Conservation (phyloP, 768 basidiomycete genomes). For the Boletus patriciae region DNA sequence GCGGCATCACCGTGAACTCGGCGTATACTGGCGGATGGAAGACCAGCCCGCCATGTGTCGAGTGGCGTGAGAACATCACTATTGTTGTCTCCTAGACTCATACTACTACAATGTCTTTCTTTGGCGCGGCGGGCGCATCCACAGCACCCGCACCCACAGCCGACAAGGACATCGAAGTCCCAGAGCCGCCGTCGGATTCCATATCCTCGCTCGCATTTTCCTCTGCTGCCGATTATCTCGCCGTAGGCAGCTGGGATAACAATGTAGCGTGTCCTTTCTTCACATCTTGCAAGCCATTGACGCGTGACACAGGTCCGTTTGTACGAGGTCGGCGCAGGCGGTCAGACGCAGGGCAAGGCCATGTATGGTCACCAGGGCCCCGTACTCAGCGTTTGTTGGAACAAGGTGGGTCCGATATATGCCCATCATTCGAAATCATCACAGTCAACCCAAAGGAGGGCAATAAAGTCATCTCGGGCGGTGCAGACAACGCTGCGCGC, state of each 20-base stretch:
- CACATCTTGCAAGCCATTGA: slow-evolving; percentile 2
- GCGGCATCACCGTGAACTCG: slow-evolving; percentile 27
- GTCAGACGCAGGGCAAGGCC: slow-evolving; percentile 85
- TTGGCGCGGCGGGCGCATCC: slow-evolving; percentile 33
- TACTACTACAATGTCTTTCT: slow-evolving; percentile 43
- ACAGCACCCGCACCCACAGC: slow-evolving; percentile 39
- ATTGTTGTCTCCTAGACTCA: not conserved
- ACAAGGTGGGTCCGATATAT: slow-evolving; percentile 53
- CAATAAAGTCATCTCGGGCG: slow-evolving; percentile 86
- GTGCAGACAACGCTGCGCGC: slow-evolving; percentile 93
- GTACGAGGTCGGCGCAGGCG: slow-evolving; percentile 82
- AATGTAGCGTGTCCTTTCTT: slow-evolving; percentile 48
- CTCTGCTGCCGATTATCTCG: slow-evolving; percentile 81
- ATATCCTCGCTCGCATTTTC: slow-evolving; percentile 86
- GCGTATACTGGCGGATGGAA: slow-evolving; percentile 18
- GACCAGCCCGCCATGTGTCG: too few species aligned
- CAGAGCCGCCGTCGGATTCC: slow-evolving; percentile 81
- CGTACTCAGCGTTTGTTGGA: slow-evolving; percentile 87
- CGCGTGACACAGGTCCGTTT: slow-evolving; percentile 67
- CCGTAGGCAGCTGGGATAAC: slow-evolving; percentile 93
- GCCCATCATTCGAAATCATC: slow-evolving; percentile 1
- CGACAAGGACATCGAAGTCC: slow-evolving; percentile 80
- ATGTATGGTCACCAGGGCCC: slow-evolving; percentile 91
- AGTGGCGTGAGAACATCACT: slow-evolving; percentile 28
- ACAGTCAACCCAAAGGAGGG: slow-evolving; percentile 60